Conservation (phyloP, 2,329 filamentous ascomycete genomes). For the Phyllosticta citrichinensis region DNA sequence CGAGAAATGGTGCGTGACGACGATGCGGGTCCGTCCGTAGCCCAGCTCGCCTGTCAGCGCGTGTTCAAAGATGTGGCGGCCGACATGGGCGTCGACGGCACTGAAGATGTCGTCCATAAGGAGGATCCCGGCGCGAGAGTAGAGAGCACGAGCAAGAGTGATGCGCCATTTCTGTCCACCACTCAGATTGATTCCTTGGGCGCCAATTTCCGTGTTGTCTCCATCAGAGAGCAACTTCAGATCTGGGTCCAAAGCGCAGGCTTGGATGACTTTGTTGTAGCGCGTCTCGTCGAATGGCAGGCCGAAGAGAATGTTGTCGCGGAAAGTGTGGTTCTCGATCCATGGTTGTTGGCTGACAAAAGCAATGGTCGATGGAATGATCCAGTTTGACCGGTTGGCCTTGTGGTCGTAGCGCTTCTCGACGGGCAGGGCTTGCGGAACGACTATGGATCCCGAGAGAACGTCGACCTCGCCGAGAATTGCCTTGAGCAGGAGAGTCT, state of each 20-base stretch:
- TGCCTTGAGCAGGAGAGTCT: conserved; percentile 63
- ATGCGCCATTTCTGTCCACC: conserved; percentile 52
- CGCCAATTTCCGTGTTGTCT: conserved; percentile 71
- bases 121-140: conserved; percentile 67
- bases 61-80: conserved; percentile 67
- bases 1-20: conserved; percentile 72
- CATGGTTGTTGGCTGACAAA: conserved; percentile 57
- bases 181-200: conserved; percentile 74
- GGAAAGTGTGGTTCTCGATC: conserved; percentile 74
- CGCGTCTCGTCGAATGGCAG: conserved; percentile 58
- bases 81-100: conserved; percentile 55
- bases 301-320: conserved; percentile 70
- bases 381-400: conserved; percentile 53
- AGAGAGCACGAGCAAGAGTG: conserved; percentile 37
- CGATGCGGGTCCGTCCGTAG: conserved; percentile 58
- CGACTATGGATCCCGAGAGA: conserved; percentile 50
- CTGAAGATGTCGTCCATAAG: conserved; percentile 73
- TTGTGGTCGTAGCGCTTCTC: conserved; percentile 50
- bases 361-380: conserved; percentile 57
- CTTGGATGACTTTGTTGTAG: conserved; percentile 59
- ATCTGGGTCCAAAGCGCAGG: conserved; percentile 67
- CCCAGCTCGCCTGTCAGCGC: conserved; percentile 64
- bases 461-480: conserved; percentile 69
- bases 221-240: conserved; percentile 67
- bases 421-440: conserved; percentile 21